A percentile compares a stretch with the other conserved stretches of the same genome.
phyloP scores from a whole-genome alignment of 106 monocot species.

The Gastrodia elata region DNA sequence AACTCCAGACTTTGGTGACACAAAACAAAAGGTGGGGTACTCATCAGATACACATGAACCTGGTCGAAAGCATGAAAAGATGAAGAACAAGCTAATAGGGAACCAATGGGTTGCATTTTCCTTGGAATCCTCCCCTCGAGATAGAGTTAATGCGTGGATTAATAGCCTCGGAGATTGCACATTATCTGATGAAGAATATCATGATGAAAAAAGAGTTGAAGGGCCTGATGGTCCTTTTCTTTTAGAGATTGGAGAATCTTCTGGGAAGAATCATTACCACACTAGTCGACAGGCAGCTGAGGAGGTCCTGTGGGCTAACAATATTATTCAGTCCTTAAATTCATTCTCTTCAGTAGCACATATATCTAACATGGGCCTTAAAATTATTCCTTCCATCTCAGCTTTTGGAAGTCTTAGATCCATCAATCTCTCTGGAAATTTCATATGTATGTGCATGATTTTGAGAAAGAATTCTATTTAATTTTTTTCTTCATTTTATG shows the following conservation, averaged over 20 bases:
- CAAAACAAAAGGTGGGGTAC: conserved; percentile 49
- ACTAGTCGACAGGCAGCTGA: conserved; percentile 16
- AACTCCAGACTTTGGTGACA: not conserved
- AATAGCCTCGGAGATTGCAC: conserved; percentile 36
- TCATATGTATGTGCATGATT: conserved; percentile 40
- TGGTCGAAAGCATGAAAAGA: not conserved
- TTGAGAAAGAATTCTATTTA: not conserved
- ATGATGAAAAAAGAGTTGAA: conserved; percentile 1
- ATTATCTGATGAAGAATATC: conserved; percentile 6
- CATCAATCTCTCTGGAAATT: conserved; percentile 69
- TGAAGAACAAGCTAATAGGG: conserved; percentile 18
- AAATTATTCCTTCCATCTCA: conserved; percentile 51
- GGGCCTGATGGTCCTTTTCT: not conserved
- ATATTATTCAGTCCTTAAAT: conserved; percentile 60
- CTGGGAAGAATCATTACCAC: conserved; percentile 25
- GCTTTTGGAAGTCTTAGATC: conserved; percentile 55
- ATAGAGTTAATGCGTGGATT: conserved; percentile 74
- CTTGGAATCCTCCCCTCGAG: conserved; percentile 40
- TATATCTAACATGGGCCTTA: conserved; percentile 57
- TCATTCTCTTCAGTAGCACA: conserved; percentile 50
- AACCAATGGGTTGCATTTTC: conserved; percentile 83
- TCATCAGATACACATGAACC: conserved; percentile 74
- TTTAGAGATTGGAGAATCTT: conserved; percentile 37
- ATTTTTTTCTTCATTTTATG: not conserved
- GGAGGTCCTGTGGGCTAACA: conserved; percentile 47